These are phyloP conservation scores for Coprinopsis marcescibilis DNA, from an alignment of 768 basidiomycete genomes.

Conservation along the genomic window DNA sequence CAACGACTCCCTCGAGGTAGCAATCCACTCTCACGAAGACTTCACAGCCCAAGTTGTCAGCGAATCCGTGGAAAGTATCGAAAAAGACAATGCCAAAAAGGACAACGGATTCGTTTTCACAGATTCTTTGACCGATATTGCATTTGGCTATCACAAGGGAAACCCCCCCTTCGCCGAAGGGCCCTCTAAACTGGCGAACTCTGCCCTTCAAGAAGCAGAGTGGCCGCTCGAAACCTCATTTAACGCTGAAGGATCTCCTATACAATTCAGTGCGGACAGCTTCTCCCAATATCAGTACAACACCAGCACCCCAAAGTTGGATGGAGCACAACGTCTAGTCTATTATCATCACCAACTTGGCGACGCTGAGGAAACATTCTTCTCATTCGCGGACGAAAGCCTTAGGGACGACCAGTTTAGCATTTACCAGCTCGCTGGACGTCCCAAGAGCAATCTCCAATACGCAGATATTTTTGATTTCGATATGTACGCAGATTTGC, in stretches of 20 bases:
- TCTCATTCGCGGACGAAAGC: too few species aligned
- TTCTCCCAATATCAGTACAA: neutral
- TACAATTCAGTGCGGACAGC: neutral
- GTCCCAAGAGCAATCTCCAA: neutral
- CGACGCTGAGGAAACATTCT: too few species aligned
- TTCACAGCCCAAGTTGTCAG: neutral
- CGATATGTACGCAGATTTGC: neutral
- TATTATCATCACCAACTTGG: too few species aligned
- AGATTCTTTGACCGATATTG: conserved; percentile 2
- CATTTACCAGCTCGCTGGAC: neutral
- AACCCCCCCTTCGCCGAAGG: neutral
- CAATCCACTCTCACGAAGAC: neutral
- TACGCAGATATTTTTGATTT: neutral
- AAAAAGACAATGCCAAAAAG: neutral
- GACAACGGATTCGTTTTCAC: neutral
- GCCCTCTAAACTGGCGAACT: neutral
- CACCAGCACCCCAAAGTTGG: neutral
- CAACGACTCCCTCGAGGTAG: neutral
- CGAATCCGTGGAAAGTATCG: neutral
- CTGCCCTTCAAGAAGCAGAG: neutral
- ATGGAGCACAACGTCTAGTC: too few species aligned
- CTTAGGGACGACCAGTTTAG: too few species aligned
- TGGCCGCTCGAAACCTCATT: neutral
- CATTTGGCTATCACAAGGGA: conserved; percentile 1
- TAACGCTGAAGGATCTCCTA: neutral